Conservation (phyloP, 2,329 filamentous ascomycete genomes). For the Penicillium sp. region DNA sequence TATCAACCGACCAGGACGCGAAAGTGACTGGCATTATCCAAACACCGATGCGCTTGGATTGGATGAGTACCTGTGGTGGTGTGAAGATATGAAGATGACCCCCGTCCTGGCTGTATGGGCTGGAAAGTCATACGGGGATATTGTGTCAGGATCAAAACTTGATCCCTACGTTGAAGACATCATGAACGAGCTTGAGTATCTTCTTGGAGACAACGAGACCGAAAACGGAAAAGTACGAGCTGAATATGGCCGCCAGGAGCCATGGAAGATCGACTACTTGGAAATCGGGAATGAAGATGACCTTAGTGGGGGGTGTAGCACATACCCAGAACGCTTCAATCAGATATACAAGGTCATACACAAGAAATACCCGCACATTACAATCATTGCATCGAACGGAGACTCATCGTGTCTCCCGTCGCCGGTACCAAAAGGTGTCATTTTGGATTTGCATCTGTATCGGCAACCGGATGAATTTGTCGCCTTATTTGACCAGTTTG, state of each 20-base stretch:
- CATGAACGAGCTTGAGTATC: conserved; percentile 67
- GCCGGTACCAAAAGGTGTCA: conserved; percentile 41
- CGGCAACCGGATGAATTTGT: conserved; percentile 56
- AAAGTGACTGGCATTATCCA: conserved; percentile 62
- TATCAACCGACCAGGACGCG: conserved; percentile 56
- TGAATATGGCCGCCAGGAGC: conserved; percentile 62
- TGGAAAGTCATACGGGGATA: conserved; percentile 59
- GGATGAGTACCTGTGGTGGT: conserved; percentile 65
- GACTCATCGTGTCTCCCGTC: conserved; percentile 33
- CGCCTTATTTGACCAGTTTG: conserved; percentile 57
- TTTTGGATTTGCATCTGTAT: conserved; percentile 59
- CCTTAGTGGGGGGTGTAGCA: conserved; percentile 56
- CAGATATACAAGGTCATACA: conserved; percentile 64
- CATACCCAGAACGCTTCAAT: conserved; percentile 61
- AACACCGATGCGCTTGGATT: conserved; percentile 65
- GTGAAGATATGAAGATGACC: conserved; percentile 63
- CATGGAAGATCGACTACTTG: conserved; percentile 63
- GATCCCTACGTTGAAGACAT: conserved; percentile 63
- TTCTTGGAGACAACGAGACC: conserved; percentile 58
- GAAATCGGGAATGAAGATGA: conserved; percentile 72
- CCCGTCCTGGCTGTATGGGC: conserved; percentile 62
- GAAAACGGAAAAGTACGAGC: conserved; percentile 63
- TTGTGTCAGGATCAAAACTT: conserved; percentile 55
- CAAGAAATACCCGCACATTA: conserved; percentile 59
- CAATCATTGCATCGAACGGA: conserved; percentile 56